A percentile compares a stretch with the other conserved stretches of the same genome.
These are phyloP conservation scores for Lentinula novae-zelandiae DNA, from an alignment of 1,284 basidiomycete genomes.

Conservation along the genomic window DNA sequence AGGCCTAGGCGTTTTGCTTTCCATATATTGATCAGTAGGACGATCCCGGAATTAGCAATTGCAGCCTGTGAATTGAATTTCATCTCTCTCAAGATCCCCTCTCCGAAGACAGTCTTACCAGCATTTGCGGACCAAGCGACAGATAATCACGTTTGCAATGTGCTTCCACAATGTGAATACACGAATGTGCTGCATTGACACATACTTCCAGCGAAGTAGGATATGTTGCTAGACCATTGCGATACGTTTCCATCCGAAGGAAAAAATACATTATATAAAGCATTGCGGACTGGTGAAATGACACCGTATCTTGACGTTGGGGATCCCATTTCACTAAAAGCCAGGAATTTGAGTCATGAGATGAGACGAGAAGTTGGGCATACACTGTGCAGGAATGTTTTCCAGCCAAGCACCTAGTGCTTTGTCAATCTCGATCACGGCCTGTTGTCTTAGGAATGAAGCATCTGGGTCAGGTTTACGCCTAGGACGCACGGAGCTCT, in stretches of 20 bases:
- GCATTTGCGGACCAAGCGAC: neutral
- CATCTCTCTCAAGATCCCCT: too few species aligned
- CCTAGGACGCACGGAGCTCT: neutral
- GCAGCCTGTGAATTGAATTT: neutral
- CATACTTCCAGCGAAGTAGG: neutral
- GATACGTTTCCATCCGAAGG: neutral
- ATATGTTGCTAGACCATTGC: neutral
- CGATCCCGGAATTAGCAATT: neutral
- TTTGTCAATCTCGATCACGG: neutral
- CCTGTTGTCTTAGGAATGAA: neutral
- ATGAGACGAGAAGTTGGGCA: neutral
- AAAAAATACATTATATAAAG: neutral
- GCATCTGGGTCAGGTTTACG: neutral
- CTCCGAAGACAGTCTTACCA: neutral
- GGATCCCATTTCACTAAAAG: conserved; percentile 2
- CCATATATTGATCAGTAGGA: neutral
- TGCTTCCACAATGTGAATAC: neutral
- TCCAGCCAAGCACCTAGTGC: neutral
- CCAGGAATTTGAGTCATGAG: neutral
- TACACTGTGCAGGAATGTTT: neutral
- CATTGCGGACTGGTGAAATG: neutral
- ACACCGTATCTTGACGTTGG: neutral
- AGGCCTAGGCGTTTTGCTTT: neutral
- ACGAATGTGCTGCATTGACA: neutral
- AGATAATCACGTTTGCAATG: neutral